These are phyloP conservation scores for Hevea brasiliensis DNA, from an alignment of 345 rosid genomes.

Conservation along the genomic window DNA sequence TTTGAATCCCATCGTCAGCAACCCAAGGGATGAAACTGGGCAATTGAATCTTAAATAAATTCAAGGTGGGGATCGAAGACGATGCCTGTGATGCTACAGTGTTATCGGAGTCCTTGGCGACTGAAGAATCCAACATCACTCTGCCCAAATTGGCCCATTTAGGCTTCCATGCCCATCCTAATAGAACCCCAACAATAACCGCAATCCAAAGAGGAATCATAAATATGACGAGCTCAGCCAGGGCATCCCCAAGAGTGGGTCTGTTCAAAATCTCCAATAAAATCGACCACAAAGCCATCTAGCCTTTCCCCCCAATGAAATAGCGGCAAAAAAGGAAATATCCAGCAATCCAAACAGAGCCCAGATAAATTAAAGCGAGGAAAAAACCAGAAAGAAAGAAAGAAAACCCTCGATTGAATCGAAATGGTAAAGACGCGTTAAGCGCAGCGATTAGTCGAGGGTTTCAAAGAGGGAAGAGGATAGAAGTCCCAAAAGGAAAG, in stretches of 20 bases:
- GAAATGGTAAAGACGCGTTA: conserved; percentile 22
- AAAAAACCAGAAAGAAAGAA: background rate
- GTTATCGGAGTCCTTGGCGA: conserved; percentile 15
- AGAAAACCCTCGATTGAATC: conserved; percentile 52
- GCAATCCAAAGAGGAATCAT: conserved; percentile 82
- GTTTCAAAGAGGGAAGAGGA: conserved; percentile 8
- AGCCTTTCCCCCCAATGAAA: background rate
- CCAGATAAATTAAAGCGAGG: conserved; percentile 12
- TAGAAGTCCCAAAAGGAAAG: conserved; percentile 2
- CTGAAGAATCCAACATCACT: conserved; percentile 36
- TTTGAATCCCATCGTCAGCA: conserved; percentile 33
- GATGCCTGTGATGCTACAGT: conserved; percentile 12
- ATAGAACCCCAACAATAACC: conserved; percentile 73
- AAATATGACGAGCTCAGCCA: conserved; percentile 50
- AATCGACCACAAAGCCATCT: conserved; percentile 56
- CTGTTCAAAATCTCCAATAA: conserved; percentile 47
- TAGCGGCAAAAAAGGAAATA: background rate
- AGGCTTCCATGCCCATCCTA: conserved; percentile 97
- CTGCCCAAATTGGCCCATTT: conserved; percentile 71
- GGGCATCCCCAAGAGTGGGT: conserved; percentile 45
- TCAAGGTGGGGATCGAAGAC: conserved; percentile 38
- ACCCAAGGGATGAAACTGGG: conserved; percentile 50
- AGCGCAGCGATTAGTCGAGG: conserved; percentile 50
- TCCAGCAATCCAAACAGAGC: conserved; percentile 3
- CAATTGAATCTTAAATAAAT: conserved; percentile 49